Evolutionary conservation across 257 asterid genomes (phyloP).

Genomic region (Echium plantagineum): DNA sequence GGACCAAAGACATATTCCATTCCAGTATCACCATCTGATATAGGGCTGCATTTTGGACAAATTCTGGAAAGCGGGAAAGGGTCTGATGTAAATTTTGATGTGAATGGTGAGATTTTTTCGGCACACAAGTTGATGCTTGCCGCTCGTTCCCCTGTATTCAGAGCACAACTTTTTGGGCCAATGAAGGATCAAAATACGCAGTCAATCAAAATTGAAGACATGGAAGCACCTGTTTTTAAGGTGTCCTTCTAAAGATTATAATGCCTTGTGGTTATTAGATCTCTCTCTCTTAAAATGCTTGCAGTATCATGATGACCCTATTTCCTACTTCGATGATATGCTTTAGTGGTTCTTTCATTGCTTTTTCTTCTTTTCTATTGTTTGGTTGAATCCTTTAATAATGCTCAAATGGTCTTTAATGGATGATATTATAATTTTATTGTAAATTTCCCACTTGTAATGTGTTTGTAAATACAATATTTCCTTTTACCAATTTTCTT

Average conservation of each 20-base stretch:
- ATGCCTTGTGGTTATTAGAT: background rate
- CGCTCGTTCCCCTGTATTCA: conserved; percentile 90
- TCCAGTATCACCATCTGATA: conserved; percentile 66
- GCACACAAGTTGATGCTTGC: conserved; percentile 95
- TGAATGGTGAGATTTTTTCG: conserved; percentile 57
- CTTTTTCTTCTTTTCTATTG: background rate
- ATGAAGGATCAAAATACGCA: conserved; percentile 78
- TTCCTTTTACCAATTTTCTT: background rate
- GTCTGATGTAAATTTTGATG: conserved; percentile 56
- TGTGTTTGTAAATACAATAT: no score
- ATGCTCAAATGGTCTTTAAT: background rate
- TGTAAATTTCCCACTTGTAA: background rate
- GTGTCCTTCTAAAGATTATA: conserved; percentile 16
- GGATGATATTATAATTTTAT: background rate
- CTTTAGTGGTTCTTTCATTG: background rate
- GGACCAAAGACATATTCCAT: conserved; percentile 76
- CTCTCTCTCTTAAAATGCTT: background rate
- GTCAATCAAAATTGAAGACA: conserved; percentile 59
- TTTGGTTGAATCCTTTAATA: background rate
- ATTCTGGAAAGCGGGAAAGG: conserved; percentile 70
- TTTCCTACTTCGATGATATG: background rate
- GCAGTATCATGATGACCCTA: background rate
- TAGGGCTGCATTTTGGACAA: conserved; percentile 80
- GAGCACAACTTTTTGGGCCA: conserved; percentile 92
- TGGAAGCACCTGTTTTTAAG: conserved; percentile 88